Conservation (phyloP, 73 alveolate genomes). For the Uronychia setigera region DNA sequence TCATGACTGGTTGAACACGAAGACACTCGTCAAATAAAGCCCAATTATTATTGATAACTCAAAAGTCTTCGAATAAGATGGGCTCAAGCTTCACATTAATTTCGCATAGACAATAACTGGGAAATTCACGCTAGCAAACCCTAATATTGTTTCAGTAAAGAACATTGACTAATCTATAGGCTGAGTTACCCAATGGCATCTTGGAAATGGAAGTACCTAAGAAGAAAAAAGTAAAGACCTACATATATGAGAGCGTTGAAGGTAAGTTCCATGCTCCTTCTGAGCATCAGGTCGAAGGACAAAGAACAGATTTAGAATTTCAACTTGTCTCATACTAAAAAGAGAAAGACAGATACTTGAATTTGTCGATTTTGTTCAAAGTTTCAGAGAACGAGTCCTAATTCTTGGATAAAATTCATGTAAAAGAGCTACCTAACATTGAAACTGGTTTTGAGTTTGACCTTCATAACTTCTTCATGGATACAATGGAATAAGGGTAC, state of each 20-base stretch:
- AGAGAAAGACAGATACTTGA: neutral
- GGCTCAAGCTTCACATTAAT: neutral
- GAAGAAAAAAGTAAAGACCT: neutral
- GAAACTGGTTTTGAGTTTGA: neutral
- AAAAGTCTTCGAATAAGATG: neutral
- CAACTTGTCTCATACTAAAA: neutral
- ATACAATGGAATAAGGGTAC: conserved; percentile 19
- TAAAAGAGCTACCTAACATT: neutral
- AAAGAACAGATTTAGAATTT: neutral
- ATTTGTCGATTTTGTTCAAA: neutral
- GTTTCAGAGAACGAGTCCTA: neutral
- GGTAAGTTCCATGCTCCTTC: conserved; percentile 2
- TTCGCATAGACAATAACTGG: neutral
- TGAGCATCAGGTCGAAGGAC: conserved; percentile 3
- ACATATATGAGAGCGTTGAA: neutral
- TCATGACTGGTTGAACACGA: neutral
- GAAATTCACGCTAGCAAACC: neutral
- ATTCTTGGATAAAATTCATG: neutral
- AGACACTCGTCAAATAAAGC: neutral
- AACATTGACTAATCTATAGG: neutral
- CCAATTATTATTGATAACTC: neutral
- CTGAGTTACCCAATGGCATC: neutral
- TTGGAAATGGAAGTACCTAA: neutral
- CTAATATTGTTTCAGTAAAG: neutral
- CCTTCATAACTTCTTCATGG: neutral